Percentiles rank a stretch among this genome's conserved stretches.
Conservation (phyloP, 352 stramenopile species). For the Phytophthora litchii region DNA sequence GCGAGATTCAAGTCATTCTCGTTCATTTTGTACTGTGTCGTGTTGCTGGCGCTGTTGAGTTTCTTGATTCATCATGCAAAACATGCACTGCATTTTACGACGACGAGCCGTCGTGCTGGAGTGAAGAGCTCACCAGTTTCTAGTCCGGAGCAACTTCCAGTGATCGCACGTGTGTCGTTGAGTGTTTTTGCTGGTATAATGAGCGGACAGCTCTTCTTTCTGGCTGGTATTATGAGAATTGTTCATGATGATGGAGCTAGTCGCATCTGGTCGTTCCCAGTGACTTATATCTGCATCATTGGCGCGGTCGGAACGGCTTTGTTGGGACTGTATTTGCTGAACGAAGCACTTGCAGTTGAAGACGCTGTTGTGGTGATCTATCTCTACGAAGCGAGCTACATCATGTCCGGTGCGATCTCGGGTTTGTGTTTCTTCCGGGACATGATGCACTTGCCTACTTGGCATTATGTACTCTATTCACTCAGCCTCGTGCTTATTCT, state of each 20-base stretch:
- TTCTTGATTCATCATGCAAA: slow-evolving; percentile 64
- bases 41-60: slow-evolving; percentile 45
- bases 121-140: slow-evolving; percentile 31
- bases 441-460: slow-evolving; percentile 65
- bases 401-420: slow-evolving; percentile 74
- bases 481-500: slow-evolving; percentile 75
- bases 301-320: slow-evolving; percentile 70
- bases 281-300: slow-evolving; percentile 75
- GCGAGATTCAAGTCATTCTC: slow-evolving; percentile 60
- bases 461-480: slow-evolving; percentile 80
- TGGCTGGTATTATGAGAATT: slow-evolving; percentile 68
- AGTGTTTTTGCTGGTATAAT: slow-evolving; percentile 73
- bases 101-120: slow-evolving; percentile 31
- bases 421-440: slow-evolving; percentile 83
- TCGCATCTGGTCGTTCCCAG: slow-evolving; percentile 54
- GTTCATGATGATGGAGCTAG: slow-evolving; percentile 57
- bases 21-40: slow-evolving; percentile 67
- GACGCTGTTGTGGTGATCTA: slow-evolving; percentile 86
- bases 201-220: slow-evolving; percentile 82
- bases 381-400: slow-evolving; percentile 84
- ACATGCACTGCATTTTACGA: slow-evolving; percentile 59
- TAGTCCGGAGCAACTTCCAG: slow-evolving; percentile 31
- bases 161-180: slow-evolving; percentile 55
- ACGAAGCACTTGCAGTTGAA: slow-evolving; percentile 80
- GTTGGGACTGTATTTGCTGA: slow-evolving; percentile 73